These are phyloP conservation scores for Calonectria pseudoturangicola DNA, from an alignment of 2,329 filamentous ascomycete species.

Conservation along the genomic window DNA sequence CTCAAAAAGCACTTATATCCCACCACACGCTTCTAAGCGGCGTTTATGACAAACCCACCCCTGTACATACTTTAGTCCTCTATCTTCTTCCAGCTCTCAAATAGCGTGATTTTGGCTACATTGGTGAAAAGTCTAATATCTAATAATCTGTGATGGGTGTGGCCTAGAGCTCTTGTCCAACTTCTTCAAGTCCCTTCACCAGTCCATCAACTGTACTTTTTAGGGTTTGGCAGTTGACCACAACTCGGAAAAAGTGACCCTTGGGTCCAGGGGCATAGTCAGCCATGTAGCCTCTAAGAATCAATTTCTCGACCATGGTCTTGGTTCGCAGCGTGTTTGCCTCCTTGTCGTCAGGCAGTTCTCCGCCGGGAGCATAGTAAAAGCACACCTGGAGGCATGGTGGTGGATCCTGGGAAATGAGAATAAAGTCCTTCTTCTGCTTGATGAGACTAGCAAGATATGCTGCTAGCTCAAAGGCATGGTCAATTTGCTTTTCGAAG, in stretches of 20 bases:
- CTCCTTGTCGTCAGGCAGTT: conserved; percentile 63
- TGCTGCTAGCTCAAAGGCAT: conserved; percentile 82
- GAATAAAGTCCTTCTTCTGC: conserved; percentile 75
- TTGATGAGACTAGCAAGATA: conserved; percentile 79
- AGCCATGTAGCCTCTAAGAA: conserved; percentile 74
- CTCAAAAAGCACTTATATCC: conserved; percentile 3
- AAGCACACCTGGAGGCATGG: conserved; percentile 97
- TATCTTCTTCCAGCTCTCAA: background rate
- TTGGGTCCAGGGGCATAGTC: conserved; percentile 75
- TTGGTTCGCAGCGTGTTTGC: conserved; percentile 71
- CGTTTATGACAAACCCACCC: background rate
- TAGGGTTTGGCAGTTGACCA: conserved; percentile 75
- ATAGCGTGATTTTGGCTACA: background rate
- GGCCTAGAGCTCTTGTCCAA: conserved; percentile 57
- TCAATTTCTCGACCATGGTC: conserved; percentile 68
- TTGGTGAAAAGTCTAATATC: conserved; percentile 9
- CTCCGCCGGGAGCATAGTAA: conserved; percentile 81
- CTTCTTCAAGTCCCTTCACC: conserved; percentile 71
- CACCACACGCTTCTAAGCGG: background rate
- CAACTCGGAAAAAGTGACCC: conserved; percentile 76
- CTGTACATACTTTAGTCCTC: background rate
- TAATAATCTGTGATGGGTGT: background rate
- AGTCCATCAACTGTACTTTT: conserved; percentile 71
- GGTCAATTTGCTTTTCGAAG: conserved; percentile 81
- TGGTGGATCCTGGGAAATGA: conserved; percentile 85